phyloP scores from a whole-genome alignment of 2,329 filamentous ascomycete species.

The Myriosclerotinia duriaeana region DNA sequence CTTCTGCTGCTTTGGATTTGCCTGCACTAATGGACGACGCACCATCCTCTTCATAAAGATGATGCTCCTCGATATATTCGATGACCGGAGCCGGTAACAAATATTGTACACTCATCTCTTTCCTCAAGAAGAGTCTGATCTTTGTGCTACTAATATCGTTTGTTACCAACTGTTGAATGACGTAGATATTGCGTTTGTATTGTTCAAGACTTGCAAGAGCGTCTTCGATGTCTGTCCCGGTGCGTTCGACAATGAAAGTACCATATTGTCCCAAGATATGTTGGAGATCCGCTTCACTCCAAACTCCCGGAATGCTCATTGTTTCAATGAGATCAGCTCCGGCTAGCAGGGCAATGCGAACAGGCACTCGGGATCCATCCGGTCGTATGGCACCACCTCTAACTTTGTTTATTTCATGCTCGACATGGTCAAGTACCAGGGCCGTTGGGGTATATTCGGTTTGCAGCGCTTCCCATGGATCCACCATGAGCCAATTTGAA shows the following conservation, averaged over 20 bases:
- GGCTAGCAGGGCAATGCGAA: conserved; percentile 75
- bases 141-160: conserved; percentile 82
- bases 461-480: conserved; percentile 85
- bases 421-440: conserved; percentile 85
- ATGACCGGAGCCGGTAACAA: conserved; percentile 72
- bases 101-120: conserved; percentile 81
- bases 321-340: conserved; percentile 75
- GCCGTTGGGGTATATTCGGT: conserved; percentile 85
- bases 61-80: conserved; percentile 68
- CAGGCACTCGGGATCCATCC: conserved; percentile 63
- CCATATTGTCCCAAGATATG: conserved; percentile 84
- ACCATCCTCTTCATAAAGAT: conserved; percentile 57
- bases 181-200: conserved; percentile 70
- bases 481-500: conserved; percentile 79
- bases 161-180: conserved; percentile 84
- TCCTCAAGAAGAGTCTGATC: conserved; percentile 75
- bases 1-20: conserved; percentile 31
- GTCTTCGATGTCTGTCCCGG: conserved; percentile 84
- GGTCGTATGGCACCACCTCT: conserved; percentile 69
- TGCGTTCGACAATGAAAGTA: conserved; percentile 82
- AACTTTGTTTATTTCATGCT: conserved; percentile 81
- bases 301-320: conserved; percentile 63
- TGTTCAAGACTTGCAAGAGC: conserved; percentile 77
- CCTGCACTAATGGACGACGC: conserved; percentile 30
- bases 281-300: conserved; percentile 80